Conservation (phyloP, 257 asterid species). For the Knoxia roxburghii region DNA sequence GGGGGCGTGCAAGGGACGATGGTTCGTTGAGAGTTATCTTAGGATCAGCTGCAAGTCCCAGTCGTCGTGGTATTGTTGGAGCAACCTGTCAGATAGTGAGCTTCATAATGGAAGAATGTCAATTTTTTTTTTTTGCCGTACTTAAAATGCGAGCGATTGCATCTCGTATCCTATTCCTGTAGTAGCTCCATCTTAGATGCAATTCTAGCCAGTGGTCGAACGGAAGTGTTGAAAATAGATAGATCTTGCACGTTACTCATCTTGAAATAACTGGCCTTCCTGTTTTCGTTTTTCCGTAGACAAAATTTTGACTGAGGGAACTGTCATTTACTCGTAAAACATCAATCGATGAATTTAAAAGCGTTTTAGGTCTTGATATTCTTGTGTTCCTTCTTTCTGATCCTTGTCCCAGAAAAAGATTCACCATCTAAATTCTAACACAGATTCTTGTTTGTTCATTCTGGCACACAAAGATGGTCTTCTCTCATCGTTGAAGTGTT, state of each 20-base stretch:
- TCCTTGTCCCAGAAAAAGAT: too few relatives aligned
- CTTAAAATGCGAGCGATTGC: neutral
- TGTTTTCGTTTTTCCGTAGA: neutral
- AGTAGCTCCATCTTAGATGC: neutral
- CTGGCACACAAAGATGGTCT: too few relatives aligned
- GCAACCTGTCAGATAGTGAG: neutral
- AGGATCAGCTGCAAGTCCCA: slow-evolving; percentile 14
- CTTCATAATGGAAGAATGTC: neutral
- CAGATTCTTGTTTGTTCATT: too few relatives aligned
- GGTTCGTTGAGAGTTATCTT: slow-evolving; percentile 38
- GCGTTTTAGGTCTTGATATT: neutral
- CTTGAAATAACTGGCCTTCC: slow-evolving; percentile 4
- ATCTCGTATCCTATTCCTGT: neutral
- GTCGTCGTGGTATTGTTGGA: neutral
- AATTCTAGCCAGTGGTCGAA: neutral
- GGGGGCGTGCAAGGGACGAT: slow-evolving; percentile 62
- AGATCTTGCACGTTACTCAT: neutral
- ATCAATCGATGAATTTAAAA: neutral
- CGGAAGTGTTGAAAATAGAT: neutral
- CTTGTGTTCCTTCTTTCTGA: neutral
- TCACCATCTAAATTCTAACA: too few relatives aligned
- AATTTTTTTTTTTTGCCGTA: neutral
- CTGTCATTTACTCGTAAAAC: neutral
- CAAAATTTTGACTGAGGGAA: neutral
- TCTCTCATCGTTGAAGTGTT: too few relatives aligned